Base-by-base conservation (phyloP, 768 basidiomycete species). In the Hygrocybe punicea region DNA sequence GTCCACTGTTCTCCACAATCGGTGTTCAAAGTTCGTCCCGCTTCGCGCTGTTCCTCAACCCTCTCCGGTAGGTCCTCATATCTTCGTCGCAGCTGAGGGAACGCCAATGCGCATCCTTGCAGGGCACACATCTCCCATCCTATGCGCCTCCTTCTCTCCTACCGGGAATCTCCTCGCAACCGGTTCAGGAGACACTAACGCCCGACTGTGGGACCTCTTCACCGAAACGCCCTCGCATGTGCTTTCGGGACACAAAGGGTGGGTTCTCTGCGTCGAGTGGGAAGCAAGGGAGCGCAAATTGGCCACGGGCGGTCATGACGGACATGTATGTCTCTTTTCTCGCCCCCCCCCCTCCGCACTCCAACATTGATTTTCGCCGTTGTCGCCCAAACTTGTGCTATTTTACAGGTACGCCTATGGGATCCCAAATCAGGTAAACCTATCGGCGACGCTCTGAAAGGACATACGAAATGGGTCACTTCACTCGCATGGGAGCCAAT, bases 241-340 rank as follows among this genome's bases (percentile, higher is more conserved):
- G 13, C 79, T 98, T 16, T 73, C 81, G 0, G 97, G 97, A 0
- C 97, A 99, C 67, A 85, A 85, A 62, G 95, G 94, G 1, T 98
- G 95, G 96, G 93, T 99, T 1, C 79, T 98, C 2, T 98, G 93
- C 63, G 91, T 94, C 4, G 97, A 98, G 66, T 99, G 96, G 95
- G 94, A 98, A 65, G 90, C 91, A 0, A 81, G 91, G 78, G 95
- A 98, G 67, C 77, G 93, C 44, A 87, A 86, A 63, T 74, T 98
- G 13, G 96, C 95, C 0, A 93, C 91, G 3, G 97, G 97, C 1
- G 94, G 94, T 0, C 89, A 98, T 66, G 95, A 99, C 70, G 91
- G 92, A 16, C 89, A 93, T 64, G 91, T 93, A 59, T 66, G 79
- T 68, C n/a, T 47, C 44, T 21, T 46, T 24, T n/a, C 57, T 47